Evolutionary conservation across 129 eudicot genomes (phyloP), one percentile per base, ranked within the genome.

Genomic region (Scalesia atractyloides): DNA sequence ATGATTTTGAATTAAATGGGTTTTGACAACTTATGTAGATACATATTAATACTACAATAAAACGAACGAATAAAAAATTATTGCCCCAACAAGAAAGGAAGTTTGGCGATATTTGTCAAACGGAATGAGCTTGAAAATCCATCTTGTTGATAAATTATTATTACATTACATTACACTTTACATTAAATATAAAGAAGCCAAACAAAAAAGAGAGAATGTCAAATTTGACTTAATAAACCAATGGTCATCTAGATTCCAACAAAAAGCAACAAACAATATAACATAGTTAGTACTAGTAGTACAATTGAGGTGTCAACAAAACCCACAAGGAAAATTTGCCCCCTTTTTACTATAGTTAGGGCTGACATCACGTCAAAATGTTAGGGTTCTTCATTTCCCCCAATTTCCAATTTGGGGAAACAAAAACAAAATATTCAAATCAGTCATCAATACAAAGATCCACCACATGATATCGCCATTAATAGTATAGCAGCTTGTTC

Each of bases 391-490:
- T 65, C 77, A 78, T 63, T 69, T 33, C 73, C 18, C 67, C 70
- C 56, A 20, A 74, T 70, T 54, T 52, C 12, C 43, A 70, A 53
- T 70, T 70, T 37, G 30, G 47, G 47, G 8, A 52, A 51, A n/a
- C 18, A 22, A 26, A 14, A 59, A 52, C 34, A 22, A 30, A 22
- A 26, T 8, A 59, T 36, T 54, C 44, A 58, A 75, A 34, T 30
- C 14, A 53, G 57, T 48, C 63, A 70, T 58, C 78, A 73, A 81
- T 85, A 73, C 64, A 81, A 41, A 37, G 74, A 84, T 62, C 90
- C 88, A 53, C 96, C 92, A 67, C 89, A 89, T n/a, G 96, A 86
- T 18, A 86, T 75, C 13, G 92, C 88, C 96, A 89, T 89, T 76
- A 89, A 79, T 24, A 86, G 63, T 70, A 89, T 67, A 7, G 96